Evolutionary conservation across 1,139 yeast genomes (phyloP).

Genomic region (Diutina ranongensis): DNA sequence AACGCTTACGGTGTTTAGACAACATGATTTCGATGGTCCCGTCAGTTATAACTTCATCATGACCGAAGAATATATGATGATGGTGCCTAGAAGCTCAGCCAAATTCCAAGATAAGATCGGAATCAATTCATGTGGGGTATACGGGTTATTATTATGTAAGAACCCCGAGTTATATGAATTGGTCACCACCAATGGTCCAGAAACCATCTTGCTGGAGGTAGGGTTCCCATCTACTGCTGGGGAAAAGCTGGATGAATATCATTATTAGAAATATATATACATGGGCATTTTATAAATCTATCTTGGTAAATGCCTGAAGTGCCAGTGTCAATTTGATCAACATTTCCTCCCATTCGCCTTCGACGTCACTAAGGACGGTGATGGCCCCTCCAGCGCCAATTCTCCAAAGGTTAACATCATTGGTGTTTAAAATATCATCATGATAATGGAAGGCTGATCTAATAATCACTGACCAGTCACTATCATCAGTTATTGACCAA

Average conservation of each 20-base stretch:
- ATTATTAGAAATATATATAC: conserved; percentile 15
- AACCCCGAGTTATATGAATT: conserved; percentile 37
- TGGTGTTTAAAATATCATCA: conserved; percentile 30
- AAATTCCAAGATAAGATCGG: conserved; percentile 33
- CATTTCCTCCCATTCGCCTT: conserved; percentile 94
- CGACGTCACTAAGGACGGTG: conserved; percentile 71
- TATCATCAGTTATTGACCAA: conserved; percentile 80
- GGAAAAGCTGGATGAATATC: conserved; percentile 22
- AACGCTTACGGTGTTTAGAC: conserved; percentile 52
- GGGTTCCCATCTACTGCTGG: conserved; percentile 53
- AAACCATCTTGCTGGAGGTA: conserved; percentile 39
- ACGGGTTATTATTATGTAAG: conserved; percentile 73
- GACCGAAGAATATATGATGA: conserved; percentile 73
- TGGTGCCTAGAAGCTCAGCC: conserved; percentile 62
- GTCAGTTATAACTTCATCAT: conserved; percentile 67
- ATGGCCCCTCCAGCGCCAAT: conserved; percentile 99
- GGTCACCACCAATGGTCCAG: conserved; percentile 32
- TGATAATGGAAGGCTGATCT: conserved; percentile 67
- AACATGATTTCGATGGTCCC: conserved; percentile 29
- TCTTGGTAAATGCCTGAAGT: conserved; percentile 37
- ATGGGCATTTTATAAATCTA: neutral
- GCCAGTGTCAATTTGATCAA: conserved; percentile 69
- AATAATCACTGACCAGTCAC: conserved; percentile 95
- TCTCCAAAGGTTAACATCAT: conserved; percentile 41
- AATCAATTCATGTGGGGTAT: conserved; percentile 69